Conservation (phyloP, 352 stramenopile genomes). For the Phytophthora macrochlamydospora region DNA sequence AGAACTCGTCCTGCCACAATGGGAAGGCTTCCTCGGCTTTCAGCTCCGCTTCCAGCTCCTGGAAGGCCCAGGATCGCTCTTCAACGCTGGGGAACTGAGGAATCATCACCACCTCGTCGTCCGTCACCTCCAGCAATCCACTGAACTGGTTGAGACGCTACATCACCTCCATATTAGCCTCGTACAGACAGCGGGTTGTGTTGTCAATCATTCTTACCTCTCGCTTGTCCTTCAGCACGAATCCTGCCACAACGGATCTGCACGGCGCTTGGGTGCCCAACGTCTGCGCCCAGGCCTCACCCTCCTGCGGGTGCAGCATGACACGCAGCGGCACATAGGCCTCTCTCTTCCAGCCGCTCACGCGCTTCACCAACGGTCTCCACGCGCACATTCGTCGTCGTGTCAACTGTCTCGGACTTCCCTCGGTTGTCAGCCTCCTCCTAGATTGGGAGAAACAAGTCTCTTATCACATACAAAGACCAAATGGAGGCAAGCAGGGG, state of each 20-base stretch:
- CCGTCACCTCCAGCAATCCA: conserved; percentile 36
- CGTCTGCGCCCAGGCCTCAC: conserved; percentile 17
- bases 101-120: conserved; percentile 38
- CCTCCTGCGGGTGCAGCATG: conserved; percentile 42
- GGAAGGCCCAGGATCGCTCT: conserved; percentile 53
- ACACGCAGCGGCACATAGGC: conserved; percentile 58
- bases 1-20: conserved; percentile 68
- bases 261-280: conserved; percentile 13
- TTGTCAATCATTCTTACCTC: conserved; percentile 25
- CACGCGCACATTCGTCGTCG: conserved; percentile 19
- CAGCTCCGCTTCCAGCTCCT: conserved; percentile 44
- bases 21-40: conserved; percentile 52
- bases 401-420: neutral
- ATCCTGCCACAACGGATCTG: conserved; percentile 40
- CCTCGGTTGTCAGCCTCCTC: neutral
- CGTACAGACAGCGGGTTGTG: too few species aligned
- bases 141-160: conserved; percentile 42
- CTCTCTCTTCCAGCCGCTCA: conserved; percentile 48
- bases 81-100: conserved; percentile 30
- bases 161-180: too few species aligned
- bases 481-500: neutral
- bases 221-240: conserved; percentile 38
- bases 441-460: neutral
- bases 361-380: conserved; percentile 40
- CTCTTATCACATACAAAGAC: conserved; percentile 12